Evolutionary conservation across 352 stramenopile genomes (phyloP).

Genomic region (Phytophthora niederhauseri): DNA sequence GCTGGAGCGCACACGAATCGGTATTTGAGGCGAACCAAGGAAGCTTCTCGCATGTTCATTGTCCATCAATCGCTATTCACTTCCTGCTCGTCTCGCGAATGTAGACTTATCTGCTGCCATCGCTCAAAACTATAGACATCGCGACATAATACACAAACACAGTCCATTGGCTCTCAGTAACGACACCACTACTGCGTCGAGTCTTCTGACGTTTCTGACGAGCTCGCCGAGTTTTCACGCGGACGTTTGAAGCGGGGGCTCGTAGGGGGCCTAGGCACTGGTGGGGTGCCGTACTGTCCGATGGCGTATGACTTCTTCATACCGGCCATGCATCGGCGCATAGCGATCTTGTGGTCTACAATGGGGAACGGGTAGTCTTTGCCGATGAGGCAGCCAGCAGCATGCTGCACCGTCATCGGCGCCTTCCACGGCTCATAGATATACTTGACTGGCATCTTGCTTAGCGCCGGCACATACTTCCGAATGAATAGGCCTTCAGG

Average conservation of each 20-base stretch:
- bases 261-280: slow-evolving; percentile 13
- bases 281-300: slow-evolving; percentile 37
- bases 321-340: slow-evolving; percentile 90
- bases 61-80: slow-evolving; percentile 22
- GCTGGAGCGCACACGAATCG: background rate
- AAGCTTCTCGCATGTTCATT: slow-evolving; percentile 11
- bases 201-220: slow-evolving; percentile 42
- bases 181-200: slow-evolving; percentile 27
- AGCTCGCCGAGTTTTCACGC: slow-evolving; percentile 40
- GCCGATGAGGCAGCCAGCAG: slow-evolving; percentile 87
- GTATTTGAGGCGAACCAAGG: background rate
- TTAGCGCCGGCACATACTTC: slow-evolving; percentile 93
- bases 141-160: slow-evolving; percentile 6
- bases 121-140: slow-evolving; percentile 20
- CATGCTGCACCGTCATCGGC: slow-evolving; percentile 87
- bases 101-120: slow-evolving; percentile 18
- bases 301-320: slow-evolving; percentile 92
- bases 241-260: slow-evolving; percentile 40
- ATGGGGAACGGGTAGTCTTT: slow-evolving; percentile 96
- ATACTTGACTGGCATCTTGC: slow-evolving; percentile 94
- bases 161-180: slow-evolving; percentile 6
- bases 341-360: slow-evolving; percentile 93
- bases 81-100: slow-evolving; percentile 7
- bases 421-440: slow-evolving; percentile 99
- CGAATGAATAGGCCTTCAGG: slow-evolving; percentile 91